Conservation (phyloP, 768 basidiomycete species). For the Trametes coccinea region DNA sequence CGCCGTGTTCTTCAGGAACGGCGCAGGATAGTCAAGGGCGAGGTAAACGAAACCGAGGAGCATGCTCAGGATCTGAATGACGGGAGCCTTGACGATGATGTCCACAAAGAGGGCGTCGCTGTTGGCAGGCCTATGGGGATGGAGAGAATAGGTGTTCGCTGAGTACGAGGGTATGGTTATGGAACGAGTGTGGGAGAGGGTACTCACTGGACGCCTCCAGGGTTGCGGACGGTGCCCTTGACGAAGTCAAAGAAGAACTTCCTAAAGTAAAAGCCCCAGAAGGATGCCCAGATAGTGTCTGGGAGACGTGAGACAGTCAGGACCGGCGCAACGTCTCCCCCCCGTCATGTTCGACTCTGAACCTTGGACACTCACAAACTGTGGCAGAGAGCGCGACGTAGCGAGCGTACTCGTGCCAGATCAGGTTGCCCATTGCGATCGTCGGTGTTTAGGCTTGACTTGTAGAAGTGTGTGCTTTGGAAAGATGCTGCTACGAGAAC, state of each 20-base stretch:
- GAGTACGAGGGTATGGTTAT: conserved; percentile 4
- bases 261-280: conserved; percentile 81
- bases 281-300: conserved; percentile 82
- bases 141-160: not conserved
- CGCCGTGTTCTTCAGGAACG: conserved; percentile 51
- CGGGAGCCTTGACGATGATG: conserved; percentile 74
- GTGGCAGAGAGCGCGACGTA: conserved; percentile 67
- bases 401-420: conserved; percentile 81
- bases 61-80: conserved; percentile 72
- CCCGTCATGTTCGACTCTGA: conserved; percentile 5
- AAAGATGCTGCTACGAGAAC: conserved; percentile 18
- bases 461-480: not conserved
- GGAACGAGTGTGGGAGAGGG: conserved; percentile 1
- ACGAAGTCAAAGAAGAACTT: conserved; percentile 98
- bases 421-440: conserved; percentile 69
- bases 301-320: conserved; percentile 19
- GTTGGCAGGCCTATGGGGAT: conserved; percentile 52
- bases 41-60: conserved; percentile 58
- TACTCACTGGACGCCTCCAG: conserved; percentile 78
- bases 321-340: not conserved
- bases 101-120: conserved; percentile 62
- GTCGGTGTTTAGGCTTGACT: conserved; percentile 1
- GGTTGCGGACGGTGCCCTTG: conserved; percentile 74
- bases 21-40: conserved; percentile 72
- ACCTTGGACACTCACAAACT: conserved; percentile 56